These are phyloP conservation scores for Phialophora tarda DNA, from an alignment of 2,329 filamentous ascomycete species.

Conservation along the genomic window DNA sequence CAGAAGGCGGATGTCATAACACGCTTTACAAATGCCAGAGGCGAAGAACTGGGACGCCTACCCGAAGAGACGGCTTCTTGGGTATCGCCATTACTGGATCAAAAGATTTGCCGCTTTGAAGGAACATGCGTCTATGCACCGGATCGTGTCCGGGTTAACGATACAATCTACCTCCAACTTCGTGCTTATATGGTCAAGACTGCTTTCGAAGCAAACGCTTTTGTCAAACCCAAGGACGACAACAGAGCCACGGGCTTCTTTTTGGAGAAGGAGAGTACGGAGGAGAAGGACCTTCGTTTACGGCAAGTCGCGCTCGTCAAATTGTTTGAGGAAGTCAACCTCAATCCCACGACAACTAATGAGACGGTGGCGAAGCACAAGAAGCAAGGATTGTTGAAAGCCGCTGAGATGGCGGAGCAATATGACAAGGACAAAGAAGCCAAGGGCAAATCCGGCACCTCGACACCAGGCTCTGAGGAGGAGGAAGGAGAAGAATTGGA, in stretches of 20 bases:
- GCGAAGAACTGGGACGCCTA: conserved; percentile 83
- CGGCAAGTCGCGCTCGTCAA: conserved; percentile 87
- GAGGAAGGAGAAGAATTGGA: conserved; percentile 92
- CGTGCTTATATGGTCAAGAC: conserved; percentile 74
- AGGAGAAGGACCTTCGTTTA: conserved; percentile 82
- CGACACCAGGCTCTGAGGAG: conserved; percentile 65
- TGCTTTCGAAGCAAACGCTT: conserved; percentile 71
- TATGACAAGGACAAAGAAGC: conserved; percentile 63
- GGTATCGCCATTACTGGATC: conserved; percentile 91
- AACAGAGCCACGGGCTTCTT: conserved; percentile 77
- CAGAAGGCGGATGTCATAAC: conserved; percentile 85
- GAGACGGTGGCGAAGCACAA: conserved; percentile 76
- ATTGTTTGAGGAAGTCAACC: conserved; percentile 84
- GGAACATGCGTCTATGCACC: conserved; percentile 88
- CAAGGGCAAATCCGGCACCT: conserved; percentile 53
- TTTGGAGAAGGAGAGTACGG: conserved; percentile 81
- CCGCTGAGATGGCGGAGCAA: conserved; percentile 86
- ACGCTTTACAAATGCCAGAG: conserved; percentile 79
- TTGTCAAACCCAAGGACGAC: conserved; percentile 66
- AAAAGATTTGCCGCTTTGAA: conserved; percentile 85
- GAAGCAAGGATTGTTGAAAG: conserved; percentile 80
- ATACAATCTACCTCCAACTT: conserved; percentile 91
- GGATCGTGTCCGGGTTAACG: conserved; percentile 82
- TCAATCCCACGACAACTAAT: conserved; percentile 77
- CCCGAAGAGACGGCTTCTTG: conserved; percentile 86